Conservation (phyloP, 2,329 filamentous ascomycete genomes). For the Fusarium nelsonii region DNA sequence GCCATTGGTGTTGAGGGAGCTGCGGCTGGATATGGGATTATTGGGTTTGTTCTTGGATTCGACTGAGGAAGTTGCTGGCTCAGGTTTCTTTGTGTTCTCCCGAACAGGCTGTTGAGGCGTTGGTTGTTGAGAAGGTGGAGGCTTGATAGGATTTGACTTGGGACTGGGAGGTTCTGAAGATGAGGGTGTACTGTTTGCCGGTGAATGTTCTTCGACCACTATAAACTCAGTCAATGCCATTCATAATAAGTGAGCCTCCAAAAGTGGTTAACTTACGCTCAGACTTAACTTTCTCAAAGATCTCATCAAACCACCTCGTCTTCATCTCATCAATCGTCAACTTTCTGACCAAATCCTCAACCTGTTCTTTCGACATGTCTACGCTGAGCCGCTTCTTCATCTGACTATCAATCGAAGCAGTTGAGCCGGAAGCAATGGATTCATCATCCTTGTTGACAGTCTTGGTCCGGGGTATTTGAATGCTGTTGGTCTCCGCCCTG, state of each 20-base stretch:
- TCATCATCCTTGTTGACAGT: conserved; percentile 22
- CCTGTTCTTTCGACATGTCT: conserved; percentile 46
- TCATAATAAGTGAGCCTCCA: background rate
- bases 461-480: conserved; percentile 41
- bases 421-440: conserved; percentile 36
- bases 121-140: conserved; percentile 3
- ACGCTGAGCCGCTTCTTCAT: conserved; percentile 41
- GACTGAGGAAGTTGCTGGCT: background rate
- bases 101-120: conserved; percentile 39
- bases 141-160: conserved; percentile 23
- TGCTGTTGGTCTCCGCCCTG: conserved; percentile 8
- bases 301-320: conserved; percentile 45
- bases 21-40: conserved; percentile 11
- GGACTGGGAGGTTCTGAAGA: conserved; percentile 42
- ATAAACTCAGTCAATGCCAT: background rate
- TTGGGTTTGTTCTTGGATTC: conserved; percentile 5
- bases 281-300: conserved; percentile 47
- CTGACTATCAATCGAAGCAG: conserved; percentile 26
- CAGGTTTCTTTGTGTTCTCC: conserved; percentile 32
- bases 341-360: conserved; percentile 43
- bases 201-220: conserved; percentile 44
- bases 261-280: conserved; percentile 37
- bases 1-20: conserved; percentile 5
- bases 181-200: conserved; percentile 29
- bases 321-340: conserved; percentile 48